Percentiles rank a stretch among this genome's conserved stretches.
Evolutionary conservation across 2,329 filamentous ascomycete species (phyloP).

Genomic region (Cryphonectria carpinicola): DNA sequence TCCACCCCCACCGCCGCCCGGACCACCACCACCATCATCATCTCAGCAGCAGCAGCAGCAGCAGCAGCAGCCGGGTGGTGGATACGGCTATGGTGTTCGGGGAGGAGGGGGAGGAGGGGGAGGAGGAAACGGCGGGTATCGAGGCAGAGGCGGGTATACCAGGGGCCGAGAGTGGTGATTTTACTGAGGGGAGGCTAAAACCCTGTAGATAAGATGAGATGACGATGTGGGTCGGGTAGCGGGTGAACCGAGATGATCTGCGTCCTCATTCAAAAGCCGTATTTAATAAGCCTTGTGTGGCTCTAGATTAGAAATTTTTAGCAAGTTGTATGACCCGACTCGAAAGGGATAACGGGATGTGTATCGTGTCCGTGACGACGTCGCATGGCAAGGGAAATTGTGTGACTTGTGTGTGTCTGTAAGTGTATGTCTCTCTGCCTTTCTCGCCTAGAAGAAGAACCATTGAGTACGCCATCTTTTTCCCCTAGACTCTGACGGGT

Average conservation of each 20-base stretch:
- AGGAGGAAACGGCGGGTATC: conserved; percentile 37
- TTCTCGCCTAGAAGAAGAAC: conserved; percentile 23
- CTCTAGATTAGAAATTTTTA: not conserved
- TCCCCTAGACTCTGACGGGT: conserved; percentile 25
- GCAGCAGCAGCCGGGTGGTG: conserved; percentile 25
- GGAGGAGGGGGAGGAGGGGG: conserved; percentile 29
- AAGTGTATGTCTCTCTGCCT: conserved; percentile 15
- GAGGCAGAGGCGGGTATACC: conserved; percentile 35
- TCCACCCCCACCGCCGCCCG: conserved; percentile 27
- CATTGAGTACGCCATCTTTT: conserved; percentile 27
- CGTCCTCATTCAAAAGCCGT: not conserved
- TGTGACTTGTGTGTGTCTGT: conserved; percentile 13
- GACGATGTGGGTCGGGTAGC: not conserved
- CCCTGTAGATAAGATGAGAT: not conserved
- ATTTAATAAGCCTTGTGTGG: not conserved
- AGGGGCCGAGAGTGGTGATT: conserved; percentile 30
- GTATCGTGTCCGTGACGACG: no score
- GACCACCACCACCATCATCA: conserved; percentile 12
- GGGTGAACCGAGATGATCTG: not conserved
- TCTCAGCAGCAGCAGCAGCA: not conserved
- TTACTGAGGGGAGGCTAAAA: not conserved
- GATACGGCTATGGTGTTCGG: conserved; percentile 29
- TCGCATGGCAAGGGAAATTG: not conserved
- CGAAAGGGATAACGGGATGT: not conserved
- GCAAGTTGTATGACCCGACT: not conserved